Conservation (phyloP, 805 yeast genomes). For the Teunomyces lycoperdinae region DNA sequence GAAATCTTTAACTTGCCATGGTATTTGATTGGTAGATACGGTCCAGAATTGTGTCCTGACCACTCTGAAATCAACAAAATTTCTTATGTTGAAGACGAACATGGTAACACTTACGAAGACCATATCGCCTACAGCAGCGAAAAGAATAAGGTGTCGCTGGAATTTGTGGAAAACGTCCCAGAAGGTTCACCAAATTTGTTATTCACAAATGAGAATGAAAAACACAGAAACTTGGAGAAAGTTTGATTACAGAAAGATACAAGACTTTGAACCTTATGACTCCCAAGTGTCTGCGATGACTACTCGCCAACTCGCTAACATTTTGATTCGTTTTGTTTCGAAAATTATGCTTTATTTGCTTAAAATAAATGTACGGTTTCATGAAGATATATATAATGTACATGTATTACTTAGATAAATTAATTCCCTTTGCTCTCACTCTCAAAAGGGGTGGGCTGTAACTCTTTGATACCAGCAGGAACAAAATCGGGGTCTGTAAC, state of each 20-base stretch:
- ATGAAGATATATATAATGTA: not conserved
- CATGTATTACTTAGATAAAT: not conserved
- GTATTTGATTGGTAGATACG: conserved; percentile 24
- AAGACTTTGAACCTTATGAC: no score
- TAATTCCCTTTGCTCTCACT: not conserved
- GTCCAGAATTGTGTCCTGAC: conserved; percentile 24
- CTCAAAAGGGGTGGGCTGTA: not conserved
- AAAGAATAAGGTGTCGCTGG: conserved; percentile 7
- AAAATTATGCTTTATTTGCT: not conserved
- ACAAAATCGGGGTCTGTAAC: conserved; percentile 16
- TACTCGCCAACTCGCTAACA: not conserved
- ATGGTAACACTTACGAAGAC: conserved; percentile 8
- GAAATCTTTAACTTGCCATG: conserved; percentile 26
- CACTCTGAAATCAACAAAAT: conserved; percentile 23
- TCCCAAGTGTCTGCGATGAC: no score
- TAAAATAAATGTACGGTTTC: not conserved
- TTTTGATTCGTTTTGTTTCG: not conserved
- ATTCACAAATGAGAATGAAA: not conserved
- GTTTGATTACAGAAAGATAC: not conserved
- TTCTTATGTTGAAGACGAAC: conserved; percentile 3
- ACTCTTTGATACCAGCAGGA: conserved; percentile 1
- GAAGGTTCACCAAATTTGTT: not conserved
- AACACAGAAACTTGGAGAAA: not conserved
- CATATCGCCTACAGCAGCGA: conserved; percentile 9
- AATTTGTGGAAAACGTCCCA: conserved; percentile 6